Percentiles rank a stretch among this genome's conserved stretches.
These are phyloP conservation scores for Pichia kudriavzevii DNA, from an alignment of 1,139 yeast genomes.

Conservation along the genomic window DNA sequence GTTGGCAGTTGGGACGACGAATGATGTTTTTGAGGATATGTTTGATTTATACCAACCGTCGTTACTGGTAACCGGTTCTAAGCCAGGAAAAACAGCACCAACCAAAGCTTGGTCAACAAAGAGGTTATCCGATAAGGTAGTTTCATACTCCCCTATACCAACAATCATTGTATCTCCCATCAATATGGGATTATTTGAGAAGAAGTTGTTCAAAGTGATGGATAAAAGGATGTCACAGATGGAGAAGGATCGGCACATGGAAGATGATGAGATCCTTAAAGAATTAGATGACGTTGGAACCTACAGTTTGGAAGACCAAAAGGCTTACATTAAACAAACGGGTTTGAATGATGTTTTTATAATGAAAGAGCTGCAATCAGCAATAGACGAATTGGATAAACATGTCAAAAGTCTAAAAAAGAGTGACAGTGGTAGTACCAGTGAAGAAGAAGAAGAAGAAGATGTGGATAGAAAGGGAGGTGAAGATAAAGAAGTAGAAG, in stretches of 20 bases:
- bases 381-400: slow-evolving; percentile 1
- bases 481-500: background rate
- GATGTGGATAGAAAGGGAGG: too few species aligned
- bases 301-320: slow-evolving; percentile 21
- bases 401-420: slow-evolving; percentile 2
- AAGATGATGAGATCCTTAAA: slow-evolving; percentile 15
- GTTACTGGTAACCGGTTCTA: slow-evolving; percentile 54
- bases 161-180: slow-evolving; percentile 60
- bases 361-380: slow-evolving; percentile 11
- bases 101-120: slow-evolving; percentile 55
- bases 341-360: slow-evolving; percentile 14
- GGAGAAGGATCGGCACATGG: slow-evolving; percentile 8
- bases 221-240: slow-evolving; percentile 38
- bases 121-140: slow-evolving; percentile 54
- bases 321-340: slow-evolving; percentile 13
- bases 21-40: slow-evolving; percentile 51
- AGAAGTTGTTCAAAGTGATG: slow-evolving; percentile 28
- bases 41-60: slow-evolving; percentile 58
- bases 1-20: slow-evolving; percentile 52
- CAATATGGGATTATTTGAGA: slow-evolving; percentile 52
- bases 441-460: too few species aligned
- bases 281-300: slow-evolving; percentile 23
- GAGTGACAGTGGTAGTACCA: background rate
- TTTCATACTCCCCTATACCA: slow-evolving; percentile 60
- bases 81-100: slow-evolving; percentile 48